Percentiles rank a stretch among this genome's conserved stretches.
Conservation (phyloP, 139 green algal genomes). For the Pleodorina starrii region DNA sequence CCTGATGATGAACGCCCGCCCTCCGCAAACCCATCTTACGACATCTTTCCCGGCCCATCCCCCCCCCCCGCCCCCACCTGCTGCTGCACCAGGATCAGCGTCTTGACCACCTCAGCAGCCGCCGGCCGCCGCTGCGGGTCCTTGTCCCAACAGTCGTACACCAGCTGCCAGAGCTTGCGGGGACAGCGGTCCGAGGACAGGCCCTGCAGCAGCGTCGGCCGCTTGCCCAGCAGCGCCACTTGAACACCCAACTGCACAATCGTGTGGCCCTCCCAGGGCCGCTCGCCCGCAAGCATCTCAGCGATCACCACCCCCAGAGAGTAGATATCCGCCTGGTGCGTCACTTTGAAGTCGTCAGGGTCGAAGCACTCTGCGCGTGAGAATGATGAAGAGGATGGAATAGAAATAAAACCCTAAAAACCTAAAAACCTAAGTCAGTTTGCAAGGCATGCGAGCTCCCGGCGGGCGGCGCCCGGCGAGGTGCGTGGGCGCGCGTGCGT, state of each 20-base stretch:
- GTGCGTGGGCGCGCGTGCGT: no score
- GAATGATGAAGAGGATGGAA: no score
- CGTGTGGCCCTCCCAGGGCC: background rate
- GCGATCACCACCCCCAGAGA: background rate
- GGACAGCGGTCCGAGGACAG: background rate
- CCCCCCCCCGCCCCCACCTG: no score
- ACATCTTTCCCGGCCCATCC: no score
- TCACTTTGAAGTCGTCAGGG: background rate
- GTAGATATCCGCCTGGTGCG: slow-evolving; percentile 21
- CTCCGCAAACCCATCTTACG: no score
- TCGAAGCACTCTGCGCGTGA: slow-evolving; percentile 23
- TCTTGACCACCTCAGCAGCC: background rate
- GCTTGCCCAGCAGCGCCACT: slow-evolving; percentile 12
- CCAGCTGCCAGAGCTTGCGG: background rate
- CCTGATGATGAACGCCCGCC: no score
- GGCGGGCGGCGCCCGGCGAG: no score
- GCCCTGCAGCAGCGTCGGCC: background rate
- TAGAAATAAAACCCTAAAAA: no score
- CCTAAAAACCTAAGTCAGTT: no score
- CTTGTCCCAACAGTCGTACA: background rate
- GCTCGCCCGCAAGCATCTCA: slow-evolving; percentile 5
- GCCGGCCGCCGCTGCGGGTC: slow-evolving; percentile 19
- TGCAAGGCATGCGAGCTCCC: no score
- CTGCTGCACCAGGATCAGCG: no score
- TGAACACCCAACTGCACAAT: background rate